These are phyloP conservation scores for Populus hybrid DNA, from an alignment of 441 rosid species.

Conservation along the genomic window DNA sequence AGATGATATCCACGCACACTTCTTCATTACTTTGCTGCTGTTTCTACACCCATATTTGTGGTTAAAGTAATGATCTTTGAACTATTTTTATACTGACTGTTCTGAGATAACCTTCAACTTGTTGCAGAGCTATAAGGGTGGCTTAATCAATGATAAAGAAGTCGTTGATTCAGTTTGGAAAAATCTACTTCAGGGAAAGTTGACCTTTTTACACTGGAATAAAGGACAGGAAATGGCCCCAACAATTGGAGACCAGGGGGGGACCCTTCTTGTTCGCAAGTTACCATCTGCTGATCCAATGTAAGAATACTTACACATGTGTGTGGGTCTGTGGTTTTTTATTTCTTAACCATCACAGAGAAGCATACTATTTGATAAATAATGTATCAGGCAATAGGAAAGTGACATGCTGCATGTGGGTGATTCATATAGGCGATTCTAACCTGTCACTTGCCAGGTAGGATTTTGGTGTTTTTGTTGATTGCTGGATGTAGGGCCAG, in stretches of 20 bases:
- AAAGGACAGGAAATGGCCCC: slow-evolving; percentile 76
- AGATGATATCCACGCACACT: slow-evolving; percentile 1
- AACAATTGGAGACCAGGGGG: slow-evolving; percentile 53
- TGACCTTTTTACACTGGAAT: slow-evolving; percentile 71
- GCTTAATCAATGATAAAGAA: slow-evolving; percentile 53
- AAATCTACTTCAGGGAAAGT: slow-evolving; percentile 65
- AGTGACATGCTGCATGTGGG: neutral
- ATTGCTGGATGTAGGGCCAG: neutral
- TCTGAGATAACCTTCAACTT: slow-evolving; percentile 18
- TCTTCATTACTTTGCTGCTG: neutral
- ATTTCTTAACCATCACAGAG: neutral
- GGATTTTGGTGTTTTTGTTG: neutral
- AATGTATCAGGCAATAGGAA: neutral
- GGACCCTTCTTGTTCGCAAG: slow-evolving; percentile 85
- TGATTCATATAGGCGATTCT: neutral
- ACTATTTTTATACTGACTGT: slow-evolving; percentile 17
- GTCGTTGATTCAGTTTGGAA: slow-evolving; percentile 52
- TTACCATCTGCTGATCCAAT: slow-evolving; percentile 57
- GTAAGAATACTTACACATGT: slow-evolving; percentile 36
- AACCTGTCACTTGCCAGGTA: neutral
- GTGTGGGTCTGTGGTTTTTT: neutral
- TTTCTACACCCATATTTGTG: neutral
- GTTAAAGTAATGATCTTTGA: neutral
- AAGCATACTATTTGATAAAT: neutral
- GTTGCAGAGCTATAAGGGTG: slow-evolving; percentile 60